Percentiles rank a stretch among this genome's conserved stretches.
Evolutionary conservation across 202 grass and related monocot genomes (phyloP).

Genomic region (Panicum hallii): DNA sequence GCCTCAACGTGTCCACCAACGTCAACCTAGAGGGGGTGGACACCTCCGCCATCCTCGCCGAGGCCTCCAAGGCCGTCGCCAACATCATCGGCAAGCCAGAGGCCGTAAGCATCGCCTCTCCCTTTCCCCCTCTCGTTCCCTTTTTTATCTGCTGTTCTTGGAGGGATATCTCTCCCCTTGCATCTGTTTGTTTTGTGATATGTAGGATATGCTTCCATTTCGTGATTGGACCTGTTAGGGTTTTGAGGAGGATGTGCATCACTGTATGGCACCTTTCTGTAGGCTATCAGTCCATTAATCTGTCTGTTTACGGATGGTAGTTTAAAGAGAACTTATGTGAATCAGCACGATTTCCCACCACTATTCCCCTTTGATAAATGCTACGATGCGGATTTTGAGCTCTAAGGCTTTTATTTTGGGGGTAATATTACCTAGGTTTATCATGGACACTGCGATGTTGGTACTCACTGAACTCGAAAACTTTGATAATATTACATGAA

Average conservation of each 20-base stretch:
- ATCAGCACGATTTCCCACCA: not conserved
- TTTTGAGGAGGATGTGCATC: not conserved
- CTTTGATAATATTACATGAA: not conserved
- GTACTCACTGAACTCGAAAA: not conserved
- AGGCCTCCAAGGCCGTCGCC: slow-evolving; percentile 63
- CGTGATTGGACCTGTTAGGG: not conserved
- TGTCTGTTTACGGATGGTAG: not conserved
- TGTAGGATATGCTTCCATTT: not conserved
- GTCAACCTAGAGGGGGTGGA: slow-evolving; percentile 70
- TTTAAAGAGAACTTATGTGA: not conserved
- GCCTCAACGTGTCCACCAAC: slow-evolving; percentile 79
- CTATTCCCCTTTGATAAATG: not conserved
- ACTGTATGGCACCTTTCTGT: not conserved
- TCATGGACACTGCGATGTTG: not conserved
- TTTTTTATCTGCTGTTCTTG: too few species aligned
- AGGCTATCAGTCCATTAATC: not conserved
- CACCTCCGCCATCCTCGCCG: slow-evolving; percentile 72
- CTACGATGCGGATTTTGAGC: not conserved
- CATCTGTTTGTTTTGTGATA: not conserved
- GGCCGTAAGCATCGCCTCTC: slow-evolving; percentile 47
- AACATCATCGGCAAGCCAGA: slow-evolving; percentile 88
- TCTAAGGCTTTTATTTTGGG: not conserved
- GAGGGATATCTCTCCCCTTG: not conserved
- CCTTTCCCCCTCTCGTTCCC: too few species aligned
- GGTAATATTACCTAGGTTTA: not conserved